These are phyloP conservation scores for Hippophae tibetana DNA, from an alignment of 306 rosid species.

Conservation along the genomic window DNA sequence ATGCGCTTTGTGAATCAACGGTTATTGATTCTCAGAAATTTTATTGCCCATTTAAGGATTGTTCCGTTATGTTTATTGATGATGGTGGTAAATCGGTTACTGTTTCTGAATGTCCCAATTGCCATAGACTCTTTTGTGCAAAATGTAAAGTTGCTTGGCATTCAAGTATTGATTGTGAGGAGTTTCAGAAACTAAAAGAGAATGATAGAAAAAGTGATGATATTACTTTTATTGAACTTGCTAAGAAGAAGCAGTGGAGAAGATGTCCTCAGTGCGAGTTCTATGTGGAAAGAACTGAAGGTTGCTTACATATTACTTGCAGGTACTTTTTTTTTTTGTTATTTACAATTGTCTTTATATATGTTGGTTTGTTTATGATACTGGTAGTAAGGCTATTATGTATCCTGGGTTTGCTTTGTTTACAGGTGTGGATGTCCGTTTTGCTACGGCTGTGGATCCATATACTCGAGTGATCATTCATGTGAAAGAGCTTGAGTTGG, in stretches of 20 bases:
- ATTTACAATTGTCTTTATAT: background rate
- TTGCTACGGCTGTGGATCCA: background rate
- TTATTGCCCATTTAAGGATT: slow-evolving; percentile 52
- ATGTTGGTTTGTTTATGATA: no score
- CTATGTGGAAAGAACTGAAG: slow-evolving; percentile 36
- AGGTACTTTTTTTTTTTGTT: slow-evolving; percentile 16
- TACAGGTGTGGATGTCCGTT: background rate
- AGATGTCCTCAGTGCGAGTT: slow-evolving; percentile 41
- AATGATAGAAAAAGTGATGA: slow-evolving; percentile 35
- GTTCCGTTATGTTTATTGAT: slow-evolving; percentile 35
- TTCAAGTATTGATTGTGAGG: slow-evolving; percentile 28
- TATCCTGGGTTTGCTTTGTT: background rate
- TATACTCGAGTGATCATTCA: background rate
- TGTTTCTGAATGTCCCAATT: slow-evolving; percentile 40
- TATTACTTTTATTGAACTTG: slow-evolving; percentile 36
- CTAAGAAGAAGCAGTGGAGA: slow-evolving; percentile 32
- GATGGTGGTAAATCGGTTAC: slow-evolving; percentile 36
- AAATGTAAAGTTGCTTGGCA: slow-evolving; percentile 58
- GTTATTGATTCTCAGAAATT: slow-evolving; percentile 28
- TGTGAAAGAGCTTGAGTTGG: background rate
- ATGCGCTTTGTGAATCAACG: slow-evolving; percentile 34
- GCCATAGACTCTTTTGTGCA: slow-evolving; percentile 54
- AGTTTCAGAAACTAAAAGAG: slow-evolving; percentile 21
- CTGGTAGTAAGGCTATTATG: no score
- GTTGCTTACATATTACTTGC: slow-evolving; percentile 49